Percentiles rank a stretch among this genome's conserved stretches.
Evolutionary conservation across 495 filamentous ascomycete species (phyloP).

Genomic region (Penicillium argentinense): DNA sequence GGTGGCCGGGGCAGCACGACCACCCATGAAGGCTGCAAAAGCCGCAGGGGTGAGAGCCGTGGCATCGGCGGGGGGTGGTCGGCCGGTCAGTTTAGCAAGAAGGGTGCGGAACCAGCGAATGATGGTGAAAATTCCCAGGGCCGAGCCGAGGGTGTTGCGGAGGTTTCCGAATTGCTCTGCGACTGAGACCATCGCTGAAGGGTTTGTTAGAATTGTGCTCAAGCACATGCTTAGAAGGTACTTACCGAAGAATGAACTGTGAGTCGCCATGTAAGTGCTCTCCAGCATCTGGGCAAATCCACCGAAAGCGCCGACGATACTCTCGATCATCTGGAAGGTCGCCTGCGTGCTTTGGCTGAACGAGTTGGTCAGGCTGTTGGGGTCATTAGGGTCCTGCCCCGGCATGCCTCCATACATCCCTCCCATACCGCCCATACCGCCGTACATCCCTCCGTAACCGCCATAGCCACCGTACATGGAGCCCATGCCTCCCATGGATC

Average conservation of each 20-base stretch:
- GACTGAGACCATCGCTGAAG: constrained; percentile 90
- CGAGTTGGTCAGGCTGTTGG: constrained; percentile 84
- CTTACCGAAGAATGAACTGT: constrained; percentile 97
- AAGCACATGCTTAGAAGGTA: constrained; percentile 2
- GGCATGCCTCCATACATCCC: constrained; percentile 58
- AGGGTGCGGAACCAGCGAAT: constrained; percentile 91
- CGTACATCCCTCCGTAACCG: constrained; percentile 56
- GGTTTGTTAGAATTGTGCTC: neutral
- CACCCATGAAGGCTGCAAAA: constrained; percentile 79
- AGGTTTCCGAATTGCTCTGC: constrained; percentile 96
- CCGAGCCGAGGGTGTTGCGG: constrained; percentile 90
- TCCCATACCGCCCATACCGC: constrained; percentile 49
- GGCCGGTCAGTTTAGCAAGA: constrained; percentile 91
- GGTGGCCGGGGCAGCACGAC: constrained; percentile 36
- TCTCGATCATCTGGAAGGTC: constrained; percentile 99
- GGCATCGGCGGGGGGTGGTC: constrained; percentile 82
- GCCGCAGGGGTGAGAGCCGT: constrained; percentile 82
- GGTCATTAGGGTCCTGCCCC: constrained; percentile 78
- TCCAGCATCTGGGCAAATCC: constrained; percentile 99
- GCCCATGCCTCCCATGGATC: constrained; percentile 55
- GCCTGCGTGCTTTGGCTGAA: constrained; percentile 91
- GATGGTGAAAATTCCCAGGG: constrained; percentile 92
- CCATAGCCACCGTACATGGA: constrained; percentile 58
- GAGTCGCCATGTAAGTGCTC: constrained; percentile 99
- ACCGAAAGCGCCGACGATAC: constrained; percentile 92